Evolutionary conservation across 2,329 filamentous ascomycete species (phyloP).

Genomic region (Calonectria henricotiae): DNA sequence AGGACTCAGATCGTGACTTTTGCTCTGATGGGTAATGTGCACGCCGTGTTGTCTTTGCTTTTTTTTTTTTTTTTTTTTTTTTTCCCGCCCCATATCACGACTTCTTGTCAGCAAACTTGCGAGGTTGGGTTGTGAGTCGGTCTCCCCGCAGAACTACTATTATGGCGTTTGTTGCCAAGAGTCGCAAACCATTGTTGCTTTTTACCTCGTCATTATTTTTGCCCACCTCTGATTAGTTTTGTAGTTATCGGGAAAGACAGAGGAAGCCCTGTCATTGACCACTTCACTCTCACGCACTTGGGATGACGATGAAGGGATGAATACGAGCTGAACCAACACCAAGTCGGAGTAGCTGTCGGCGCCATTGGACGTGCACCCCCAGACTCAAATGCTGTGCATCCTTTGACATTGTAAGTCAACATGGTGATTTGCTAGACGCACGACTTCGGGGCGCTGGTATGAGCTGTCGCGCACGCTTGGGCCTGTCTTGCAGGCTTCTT

Average conservation of each 20-base stretch:
- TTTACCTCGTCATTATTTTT: constrained; percentile 3
- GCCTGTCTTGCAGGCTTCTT: constrained; percentile 31
- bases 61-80: constrained; percentile 25
- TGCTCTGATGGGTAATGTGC: constrained; percentile 1
- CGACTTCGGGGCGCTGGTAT: constrained; percentile 11
- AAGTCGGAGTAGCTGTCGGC: neutral
- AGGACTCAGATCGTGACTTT: constrained; percentile 28
- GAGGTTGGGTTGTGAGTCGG: constrained; percentile 1
- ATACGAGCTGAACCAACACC: neutral
- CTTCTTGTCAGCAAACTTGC: constrained; percentile 8
- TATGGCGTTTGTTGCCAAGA: neutral
- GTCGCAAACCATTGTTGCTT: constrained; percentile 25
- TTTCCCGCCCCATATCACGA: constrained; percentile 21
- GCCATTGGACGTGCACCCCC: constrained; percentile 11
- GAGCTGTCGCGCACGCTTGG: constrained; percentile 22
- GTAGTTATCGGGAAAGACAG: neutral
- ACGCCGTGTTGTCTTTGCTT: constrained; percentile 16
- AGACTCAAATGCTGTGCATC: constrained; percentile 28
- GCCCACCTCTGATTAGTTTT: neutral
- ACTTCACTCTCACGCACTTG: neutral
- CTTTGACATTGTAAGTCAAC: neutral
- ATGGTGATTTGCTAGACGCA: constrained; percentile 30
- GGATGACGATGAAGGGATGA: neutral
- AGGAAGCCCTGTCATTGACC: neutral
- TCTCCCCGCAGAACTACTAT: constrained; percentile 14